Percentiles rank a stretch among this genome's conserved stretches.
Conservation (phyloP, 331 rosid species). For the Ulmus americana region DNA sequence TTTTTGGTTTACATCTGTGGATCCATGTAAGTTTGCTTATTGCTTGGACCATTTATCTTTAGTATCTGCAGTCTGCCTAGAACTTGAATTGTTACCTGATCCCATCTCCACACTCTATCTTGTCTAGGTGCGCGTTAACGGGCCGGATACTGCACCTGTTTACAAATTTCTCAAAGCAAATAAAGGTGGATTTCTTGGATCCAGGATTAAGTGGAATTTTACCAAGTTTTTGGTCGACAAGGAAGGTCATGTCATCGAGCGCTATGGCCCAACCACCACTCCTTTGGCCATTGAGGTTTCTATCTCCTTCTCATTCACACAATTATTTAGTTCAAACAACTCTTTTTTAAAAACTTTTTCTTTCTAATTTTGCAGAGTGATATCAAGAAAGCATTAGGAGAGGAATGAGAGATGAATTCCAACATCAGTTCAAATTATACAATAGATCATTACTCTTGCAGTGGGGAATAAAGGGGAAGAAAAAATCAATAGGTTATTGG, state of each 20-base stretch:
- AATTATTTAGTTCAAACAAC: neutral
- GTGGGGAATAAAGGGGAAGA: neutral
- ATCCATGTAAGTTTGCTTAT: too few relatives aligned
- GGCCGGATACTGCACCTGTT: constrained; percentile 53
- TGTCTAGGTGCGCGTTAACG: constrained; percentile 66
- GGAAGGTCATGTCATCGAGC: constrained; percentile 59
- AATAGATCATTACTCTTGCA: neutral
- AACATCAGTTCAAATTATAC: constrained; percentile 10
- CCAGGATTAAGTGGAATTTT: constrained; percentile 90
- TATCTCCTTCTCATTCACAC: constrained; percentile 8
- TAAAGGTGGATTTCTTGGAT: constrained; percentile 55
- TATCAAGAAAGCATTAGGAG: constrained; percentile 73
- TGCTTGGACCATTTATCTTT: too few relatives aligned
- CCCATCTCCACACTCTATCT: constrained; percentile 6
- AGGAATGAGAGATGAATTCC: constrained; percentile 26
- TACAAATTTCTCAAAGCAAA: constrained; percentile 67
- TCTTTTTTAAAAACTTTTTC: neutral
- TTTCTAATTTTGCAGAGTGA: constrained; percentile 37
- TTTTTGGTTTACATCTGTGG: too few relatives aligned
- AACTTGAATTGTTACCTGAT: constrained; percentile 6
- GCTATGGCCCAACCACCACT: constrained; percentile 57
- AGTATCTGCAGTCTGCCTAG: neutral
- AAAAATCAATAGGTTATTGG: neutral
- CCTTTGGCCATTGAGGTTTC: constrained; percentile 68
- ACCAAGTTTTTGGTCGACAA: constrained; percentile 74